Evolutionary conservation across 1,284 basidiomycete genomes (phyloP), one percentile per base, ranked within the genome.

Genomic region (Bondarzewia mesenterica): DNA sequence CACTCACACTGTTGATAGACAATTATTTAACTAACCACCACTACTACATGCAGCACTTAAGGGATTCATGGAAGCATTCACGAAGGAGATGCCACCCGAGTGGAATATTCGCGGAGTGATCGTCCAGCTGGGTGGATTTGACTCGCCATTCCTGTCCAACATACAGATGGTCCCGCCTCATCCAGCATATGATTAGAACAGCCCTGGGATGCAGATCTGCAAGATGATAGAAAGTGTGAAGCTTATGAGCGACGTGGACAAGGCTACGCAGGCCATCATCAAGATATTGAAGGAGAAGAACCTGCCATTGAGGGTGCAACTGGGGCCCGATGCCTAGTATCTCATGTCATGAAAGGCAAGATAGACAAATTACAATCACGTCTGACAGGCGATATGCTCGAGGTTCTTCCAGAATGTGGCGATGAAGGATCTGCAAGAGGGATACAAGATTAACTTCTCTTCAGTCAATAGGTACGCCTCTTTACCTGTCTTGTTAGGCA

Each of bases 401-500:
- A 96, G 96, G 22, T 95, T 89, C 71, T 97, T 96, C 82, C 79
- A 92, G 20, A 88, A 96, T 60, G 93, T 93, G 0, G 93, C 93
- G 21, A 97, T 96, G 74, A 96, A 97, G 67, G 92, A 95, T 61
- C 86, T 85, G 3, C 82, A 91, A 67, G 86, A 92, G 68, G 89
- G 94, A 16, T 99, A 98, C 76, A 98, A 98, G 70, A 96, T n/a
- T 89, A 32, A 78, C 80, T 1, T 75, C 74, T 18, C 61, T 89
- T 22, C 65, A 80, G 15, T 74, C 69, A 42, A 83, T 88, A 37
- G 85, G 84, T 84, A 56, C 48, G 75, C 59, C 46, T 46, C 18
- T 21, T 44, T 48, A 21, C 21, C 32, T 51, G 40, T 21, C 27
- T 50, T 54, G 42, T 23, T 35, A 38, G 4, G 42, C 14, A 35